Evolutionary conservation across 345 rosid genomes (phyloP), one percentile per base, ranked within the genome.

Genomic region (Linum trigynum): DNA sequence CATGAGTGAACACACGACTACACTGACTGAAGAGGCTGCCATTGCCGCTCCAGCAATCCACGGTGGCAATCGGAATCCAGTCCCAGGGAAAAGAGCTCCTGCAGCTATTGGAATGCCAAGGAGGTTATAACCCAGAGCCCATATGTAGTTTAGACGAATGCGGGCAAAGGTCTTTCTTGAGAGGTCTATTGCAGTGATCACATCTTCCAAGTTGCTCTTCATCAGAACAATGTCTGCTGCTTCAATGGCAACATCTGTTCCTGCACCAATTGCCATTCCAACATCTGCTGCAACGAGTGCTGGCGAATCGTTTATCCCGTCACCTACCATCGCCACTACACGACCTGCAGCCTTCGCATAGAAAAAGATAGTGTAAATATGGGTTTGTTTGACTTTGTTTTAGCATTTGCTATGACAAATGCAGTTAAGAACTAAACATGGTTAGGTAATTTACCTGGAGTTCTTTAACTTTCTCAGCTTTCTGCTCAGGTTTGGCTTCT

Each of bases 41-140:
- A 92, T 92, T 57, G 97, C 96, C 3, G 96, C 98, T 8, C 97
- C 98, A 2, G 98, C 98, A 3, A 92, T 85, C 98, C 98, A 92
- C 1, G 98, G 98, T 0, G 98, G 97, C 55, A 92, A 75, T 51
- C 97, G 88, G 72, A 88, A 86, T 40, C 84, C 66, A 0, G 82
- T 83, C 0, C 67, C 65, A 0, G 97, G 98, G 67, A 81, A 92
- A 48, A 92, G 85, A 12, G 79, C 86, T 5, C 98, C 98, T 0
- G 94, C 98, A 5, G 98, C 97, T 3, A 90, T 82, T 0, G 97
- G 96, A 48, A 92, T 86, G 16, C 94, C 96, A 3, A 90, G 79
- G 39, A 92, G 77, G 69, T 92, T 92, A 67, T 92, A 92, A 10
- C 96, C 96, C 71, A 86, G 72, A 5, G 98, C 98, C 98, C 98